phyloP scores from a whole-genome alignment of 495 filamentous ascomycete species.

The Neurospora tetrasperma region DNA sequence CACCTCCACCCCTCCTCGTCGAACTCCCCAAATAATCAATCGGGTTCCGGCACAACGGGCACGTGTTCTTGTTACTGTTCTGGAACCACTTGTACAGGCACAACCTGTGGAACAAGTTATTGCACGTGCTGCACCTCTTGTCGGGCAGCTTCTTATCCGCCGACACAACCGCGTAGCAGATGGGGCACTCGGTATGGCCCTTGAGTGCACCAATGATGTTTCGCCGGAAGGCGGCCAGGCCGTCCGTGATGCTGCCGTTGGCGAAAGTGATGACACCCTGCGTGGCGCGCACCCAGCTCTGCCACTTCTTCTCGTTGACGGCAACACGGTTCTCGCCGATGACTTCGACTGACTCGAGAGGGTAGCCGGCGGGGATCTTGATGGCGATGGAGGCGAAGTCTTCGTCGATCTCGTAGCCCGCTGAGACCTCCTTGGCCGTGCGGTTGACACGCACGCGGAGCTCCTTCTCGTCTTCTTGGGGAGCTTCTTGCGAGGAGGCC shows the following conservation, averaged over 20 bases:
- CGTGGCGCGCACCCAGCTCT: constrained; percentile 70
- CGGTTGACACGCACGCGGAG: constrained; percentile 62
- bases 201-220: constrained; percentile 82
- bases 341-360: constrained; percentile 68
- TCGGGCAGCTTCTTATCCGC: constrained; percentile 79
- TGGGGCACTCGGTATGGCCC: constrained; percentile 90
- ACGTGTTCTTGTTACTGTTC: constrained; percentile 79
- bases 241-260: constrained; percentile 77
- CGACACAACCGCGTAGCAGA: constrained; percentile 90
- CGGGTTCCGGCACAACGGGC: constrained; percentile 78
- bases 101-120: constrained; percentile 80
- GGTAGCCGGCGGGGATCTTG: constrained; percentile 67
- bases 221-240: constrained; percentile 66
- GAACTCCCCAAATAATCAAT: constrained; percentile 52
- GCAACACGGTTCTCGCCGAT: constrained; percentile 70
- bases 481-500: constrained; percentile 43
- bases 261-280: constrained; percentile 89
- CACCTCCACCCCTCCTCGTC: constrained; percentile 9
- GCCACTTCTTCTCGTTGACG: constrained; percentile 83
- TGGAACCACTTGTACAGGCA: constrained; percentile 96
- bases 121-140: constrained; percentile 86
- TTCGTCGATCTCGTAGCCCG: constrained; percentile 79
- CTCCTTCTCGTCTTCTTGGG: constrained; percentile 56
- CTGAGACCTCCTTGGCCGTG: constrained; percentile 61
- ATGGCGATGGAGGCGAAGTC: constrained; percentile 69